Evolutionary conservation across 306 rosid genomes (phyloP), one percentile per base, ranked within the genome.

Genomic region (Abrus pulchellus): DNA sequence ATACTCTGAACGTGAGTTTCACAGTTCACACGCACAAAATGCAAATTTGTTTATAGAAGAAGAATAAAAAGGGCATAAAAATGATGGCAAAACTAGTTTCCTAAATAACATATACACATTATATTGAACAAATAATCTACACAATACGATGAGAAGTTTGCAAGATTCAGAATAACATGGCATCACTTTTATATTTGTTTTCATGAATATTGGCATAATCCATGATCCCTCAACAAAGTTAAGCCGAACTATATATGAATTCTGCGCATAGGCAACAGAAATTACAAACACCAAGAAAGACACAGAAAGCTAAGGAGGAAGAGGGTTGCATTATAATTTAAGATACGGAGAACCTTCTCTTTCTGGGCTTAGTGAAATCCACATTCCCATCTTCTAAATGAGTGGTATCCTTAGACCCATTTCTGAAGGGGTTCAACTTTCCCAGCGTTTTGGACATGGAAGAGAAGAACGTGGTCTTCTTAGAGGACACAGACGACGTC

Each of bases 311-410:
- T 20, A 66, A 66, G 3, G 14, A 27, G 9, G 55, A 68, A 2
- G 41, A 47, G 29, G 0, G 3, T 6, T 0, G 20, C 33, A 44
- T 28, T 5, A 9, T 0, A 65, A 67, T 4, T 30, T 81, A 92
- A 13, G 98, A 94, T 28, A 94, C 49, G 13, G 98, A 94, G 89
- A 94, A 94, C 81, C 98, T 92, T 85, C 98, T 90, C 20, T 92
- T 89, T 72, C 97, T 92, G 54, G 98, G 98, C 90, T 86, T 88
- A 4, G 88, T 78, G 53, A 85, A 6, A 62, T 94, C 97, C 50
- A 90, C 88, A 4, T 2, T 7, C 44, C 78, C 90, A 55, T 90
- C 94, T 0, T 90, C 94, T 0, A 94, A 53, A 6, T 89, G 81
- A 3, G 88, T 76, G 2, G 93, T 94, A 72, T 94, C 97, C 76